Percentiles rank a stretch among this genome's conserved stretches.
Conservation (phyloP, 2,329 filamentous ascomycete species). For the Nannizziopsis arthrosporioides region DNA sequence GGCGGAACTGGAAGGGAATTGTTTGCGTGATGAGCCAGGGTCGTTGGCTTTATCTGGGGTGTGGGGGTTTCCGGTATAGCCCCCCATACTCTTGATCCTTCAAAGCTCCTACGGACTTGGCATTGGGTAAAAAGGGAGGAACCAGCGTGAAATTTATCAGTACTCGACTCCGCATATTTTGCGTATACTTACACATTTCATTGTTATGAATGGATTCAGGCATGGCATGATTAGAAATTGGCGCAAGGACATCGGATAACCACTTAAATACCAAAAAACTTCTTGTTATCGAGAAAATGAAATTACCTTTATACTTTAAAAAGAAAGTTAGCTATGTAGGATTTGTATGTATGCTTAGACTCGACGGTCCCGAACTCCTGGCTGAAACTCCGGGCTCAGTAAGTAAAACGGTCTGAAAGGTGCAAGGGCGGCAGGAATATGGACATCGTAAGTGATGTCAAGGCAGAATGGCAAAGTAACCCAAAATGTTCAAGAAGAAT, state of each 20-base stretch:
- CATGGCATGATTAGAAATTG: no score
- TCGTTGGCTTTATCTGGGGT: neutral
- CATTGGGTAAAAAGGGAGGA: no score
- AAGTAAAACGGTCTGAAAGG: neutral
- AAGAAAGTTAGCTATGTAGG: constrained; percentile 3
- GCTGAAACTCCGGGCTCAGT: constrained; percentile 2
- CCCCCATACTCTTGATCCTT: neutral
- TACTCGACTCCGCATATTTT: neutral
- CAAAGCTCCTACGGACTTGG: neutral
- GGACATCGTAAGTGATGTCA: no score
- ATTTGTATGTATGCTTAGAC: neutral
- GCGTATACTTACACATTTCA: neutral
- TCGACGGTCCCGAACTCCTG: neutral
- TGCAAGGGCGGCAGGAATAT: neutral
- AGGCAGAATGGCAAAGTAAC: no score
- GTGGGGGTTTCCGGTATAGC: neutral
- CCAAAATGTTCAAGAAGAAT: no score
- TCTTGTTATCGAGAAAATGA: neutral
- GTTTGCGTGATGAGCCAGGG: constrained; percentile 20
- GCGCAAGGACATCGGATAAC: neutral
- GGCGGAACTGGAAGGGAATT: constrained; percentile 26
- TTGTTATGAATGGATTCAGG: no score
- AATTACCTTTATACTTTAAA: constrained; percentile 4
- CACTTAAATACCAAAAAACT: neutral
- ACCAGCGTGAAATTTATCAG: neutral